phyloP scores from a whole-genome alignment of 192 early-diverging fungal species.

The Coemansia sp. region DNA sequence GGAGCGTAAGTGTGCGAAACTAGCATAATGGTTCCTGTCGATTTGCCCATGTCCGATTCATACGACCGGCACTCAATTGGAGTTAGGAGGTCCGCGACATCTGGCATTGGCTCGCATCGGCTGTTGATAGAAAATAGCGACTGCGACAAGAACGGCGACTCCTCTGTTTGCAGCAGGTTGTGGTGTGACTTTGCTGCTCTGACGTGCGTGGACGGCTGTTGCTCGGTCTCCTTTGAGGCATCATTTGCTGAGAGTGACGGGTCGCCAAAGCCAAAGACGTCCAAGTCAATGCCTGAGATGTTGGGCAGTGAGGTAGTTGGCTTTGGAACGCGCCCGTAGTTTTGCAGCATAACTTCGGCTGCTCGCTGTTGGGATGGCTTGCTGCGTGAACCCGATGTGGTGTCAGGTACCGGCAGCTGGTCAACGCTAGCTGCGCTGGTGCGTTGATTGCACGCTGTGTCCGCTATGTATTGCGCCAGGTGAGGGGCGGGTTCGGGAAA shows the following conservation, averaged over 20 bases:
- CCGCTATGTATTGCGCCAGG: background rate
- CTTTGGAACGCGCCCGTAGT: slow-evolving; percentile 27
- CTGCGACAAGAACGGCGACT: slow-evolving; percentile 19
- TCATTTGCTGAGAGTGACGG: background rate
- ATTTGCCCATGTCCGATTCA: slow-evolving; percentile 15
- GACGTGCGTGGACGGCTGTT: background rate
- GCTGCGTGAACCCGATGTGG: background rate
- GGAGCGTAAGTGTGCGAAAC: slow-evolving; percentile 6
- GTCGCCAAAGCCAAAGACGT: background rate
- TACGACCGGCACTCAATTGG: slow-evolving; percentile 18
- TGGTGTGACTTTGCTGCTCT: slow-evolving; percentile 40
- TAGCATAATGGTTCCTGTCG: slow-evolving; percentile 13
- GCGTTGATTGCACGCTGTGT: background rate
- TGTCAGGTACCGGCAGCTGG: background rate
- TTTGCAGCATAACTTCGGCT: background rate
- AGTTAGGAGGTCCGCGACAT: slow-evolving; percentile 25
- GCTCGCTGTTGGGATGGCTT: background rate
- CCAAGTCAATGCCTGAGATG: background rate
- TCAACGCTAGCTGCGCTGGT: slow-evolving; percentile 1
- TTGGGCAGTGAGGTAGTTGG: slow-evolving; percentile 40
- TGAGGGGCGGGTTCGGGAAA: background rate
- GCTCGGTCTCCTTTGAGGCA: background rate
- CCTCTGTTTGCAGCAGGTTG: slow-evolving; percentile 15
- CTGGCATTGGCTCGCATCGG: slow-evolving; percentile 35
- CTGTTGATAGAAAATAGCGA: slow-evolving; percentile 35